Conservation (phyloP, 2,329 filamentous ascomycete genomes). For the Colletotrichum tofieldiae region DNA sequence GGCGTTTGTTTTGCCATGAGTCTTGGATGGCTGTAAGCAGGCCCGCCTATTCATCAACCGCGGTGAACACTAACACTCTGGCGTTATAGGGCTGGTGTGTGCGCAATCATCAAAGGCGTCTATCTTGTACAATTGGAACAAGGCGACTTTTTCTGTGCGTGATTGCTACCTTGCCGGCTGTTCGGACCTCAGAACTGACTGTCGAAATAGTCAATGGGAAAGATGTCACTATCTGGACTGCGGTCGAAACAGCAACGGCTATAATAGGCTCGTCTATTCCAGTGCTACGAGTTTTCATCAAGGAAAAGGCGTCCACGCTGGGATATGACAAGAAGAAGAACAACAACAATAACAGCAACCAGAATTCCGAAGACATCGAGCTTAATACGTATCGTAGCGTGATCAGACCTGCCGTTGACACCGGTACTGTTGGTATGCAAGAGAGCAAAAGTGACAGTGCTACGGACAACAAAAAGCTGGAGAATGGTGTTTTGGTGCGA, state of each 20-base stretch:
- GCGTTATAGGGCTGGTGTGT: conserved; percentile 12
- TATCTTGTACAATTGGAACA: conserved; percentile 35
- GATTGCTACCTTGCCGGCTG: fast-evolving
- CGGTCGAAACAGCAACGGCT: conserved; percentile 48
- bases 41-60: fast-evolving
- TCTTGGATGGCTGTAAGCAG: conserved; percentile 46
- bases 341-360: conserved; percentile 3
- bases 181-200: neutral
- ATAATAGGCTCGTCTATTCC: conserved; percentile 52
- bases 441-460: neutral
- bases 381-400: conserved; percentile 28
- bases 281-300: conserved; percentile 51
- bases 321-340: conserved; percentile 23
- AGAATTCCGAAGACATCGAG: conserved; percentile 13
- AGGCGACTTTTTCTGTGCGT: conserved; percentile 31
- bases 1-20: conserved; percentile 49
- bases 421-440: neutral
- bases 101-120: conserved; percentile 30
- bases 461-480: neutral
- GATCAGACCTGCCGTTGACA: neutral
- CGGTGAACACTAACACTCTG: neutral
- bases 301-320: conserved; percentile 35
- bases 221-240: conserved; percentile 49
- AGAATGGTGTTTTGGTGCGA: neutral
- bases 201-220: conserved; percentile 37